Evolutionary conservation across 805 yeast species (phyloP).

Genomic region (Osmozyma mogii): DNA sequence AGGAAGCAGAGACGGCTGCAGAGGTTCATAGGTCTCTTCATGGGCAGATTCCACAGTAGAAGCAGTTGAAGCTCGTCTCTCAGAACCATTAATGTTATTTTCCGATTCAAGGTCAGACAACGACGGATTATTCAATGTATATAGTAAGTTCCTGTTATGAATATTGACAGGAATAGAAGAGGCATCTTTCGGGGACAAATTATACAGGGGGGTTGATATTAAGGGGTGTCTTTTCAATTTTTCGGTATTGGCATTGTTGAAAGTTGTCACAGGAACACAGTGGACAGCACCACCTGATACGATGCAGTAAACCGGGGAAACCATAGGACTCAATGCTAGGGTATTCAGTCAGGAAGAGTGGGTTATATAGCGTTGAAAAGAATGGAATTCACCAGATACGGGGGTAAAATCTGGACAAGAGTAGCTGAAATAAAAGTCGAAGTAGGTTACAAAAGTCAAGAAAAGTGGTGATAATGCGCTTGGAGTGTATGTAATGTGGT

Average conservation of each 20-base stretch:
- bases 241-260: conserved; percentile 5
- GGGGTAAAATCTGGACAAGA: too few relatives aligned
- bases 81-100: conserved; percentile 1
- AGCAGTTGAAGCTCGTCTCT: too few relatives aligned
- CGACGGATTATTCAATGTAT: conserved; percentile 30
- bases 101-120: conserved; percentile 27
- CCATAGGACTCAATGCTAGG: conserved; percentile 4
- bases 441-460: too few relatives aligned
- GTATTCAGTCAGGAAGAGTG: background rate
- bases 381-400: background rate
- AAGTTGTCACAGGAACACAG: conserved; percentile 18
- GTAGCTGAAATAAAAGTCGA: too few relatives aligned
- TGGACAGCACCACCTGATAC: conserved; percentile 18
- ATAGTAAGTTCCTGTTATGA: conserved; percentile 22
- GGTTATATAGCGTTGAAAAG: background rate
- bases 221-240: conserved; percentile 9
- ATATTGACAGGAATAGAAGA: conserved; percentile 2
- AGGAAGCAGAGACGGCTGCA: too few relatives aligned
- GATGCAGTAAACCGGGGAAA: conserved; percentile 19
- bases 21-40: too few relatives aligned
- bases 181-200: too few relatives aligned
- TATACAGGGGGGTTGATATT: too few relatives aligned
- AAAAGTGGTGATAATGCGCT: too few relatives aligned
- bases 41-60: too few relatives aligned
- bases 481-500: too few relatives aligned